Base-by-base conservation (phyloP, 2,329 filamentous ascomycete species). In the Dactylonectria macrodidyma region DNA sequence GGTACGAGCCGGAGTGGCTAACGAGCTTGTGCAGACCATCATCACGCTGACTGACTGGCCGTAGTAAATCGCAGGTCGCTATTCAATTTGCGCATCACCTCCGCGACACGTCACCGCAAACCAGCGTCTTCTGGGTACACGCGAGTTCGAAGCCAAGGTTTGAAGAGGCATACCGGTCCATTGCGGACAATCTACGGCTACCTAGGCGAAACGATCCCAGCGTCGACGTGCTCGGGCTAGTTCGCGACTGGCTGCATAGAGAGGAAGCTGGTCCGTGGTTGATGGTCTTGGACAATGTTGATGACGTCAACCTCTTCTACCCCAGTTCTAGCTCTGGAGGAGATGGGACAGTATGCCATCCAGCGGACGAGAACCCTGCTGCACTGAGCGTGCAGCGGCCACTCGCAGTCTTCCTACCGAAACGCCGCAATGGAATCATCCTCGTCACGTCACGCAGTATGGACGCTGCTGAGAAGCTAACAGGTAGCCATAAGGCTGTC, bases 401-500 rank as follows among this genome's bases (percentile, higher is more conserved):
- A 2, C 48, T 76, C 0, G 55, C 66, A 2, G 56, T 14, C 36
- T 30, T 30, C 26, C 26, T 30, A 30, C 26, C 26, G 26, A 30
- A 30, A 30, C 7, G 26, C 26, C 26, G 50, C 12, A 59, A 68
- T 47, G 62, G 71, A 19, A 59, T 57, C 5, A 70, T 75, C 11
- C 59, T 76, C 0, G n/a, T 75, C 3, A 76, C 66, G 0, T 75
- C 66, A 10, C 70, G 69, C 1, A 75, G 57, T 6, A 50, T 58
- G 3, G 55, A 64, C 5, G 64, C 62, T 24, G 64, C 70, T 3
- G 33, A 70, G 16, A 68, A 58, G 57, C 52, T 76, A 5, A 70
- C 36, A 0, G 73, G 65, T 1, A 30, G 26, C 26, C 26, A 30
- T 7, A 30, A 30, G 63, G 61, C 26, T 30, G 26, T 30, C 26